These are phyloP conservation scores for Ceratocystis cubensis DNA, from an alignment of 2,329 filamentous ascomycete genomes.

Conservation along the genomic window DNA sequence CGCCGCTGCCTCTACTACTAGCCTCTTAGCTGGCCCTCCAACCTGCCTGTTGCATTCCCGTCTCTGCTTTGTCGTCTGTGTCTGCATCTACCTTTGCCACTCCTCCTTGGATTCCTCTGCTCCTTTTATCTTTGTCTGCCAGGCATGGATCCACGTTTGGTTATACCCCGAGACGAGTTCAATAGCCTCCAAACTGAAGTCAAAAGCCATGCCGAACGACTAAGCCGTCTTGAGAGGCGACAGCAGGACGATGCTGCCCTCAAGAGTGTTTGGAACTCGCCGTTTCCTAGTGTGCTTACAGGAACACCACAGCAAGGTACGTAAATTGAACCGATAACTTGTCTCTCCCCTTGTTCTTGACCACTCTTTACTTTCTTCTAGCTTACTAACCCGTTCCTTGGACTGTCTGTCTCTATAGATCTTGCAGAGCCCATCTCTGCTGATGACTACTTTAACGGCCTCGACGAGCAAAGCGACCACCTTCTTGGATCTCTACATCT, in stretches of 20 bases:
- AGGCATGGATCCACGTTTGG: conserved; percentile 54
- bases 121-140: not conserved
- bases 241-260: conserved; percentile 54
- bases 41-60: not conserved
- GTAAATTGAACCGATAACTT: not conserved
- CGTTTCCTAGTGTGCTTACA: conserved; percentile 74
- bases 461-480: conserved; percentile 75
- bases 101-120: not conserved
- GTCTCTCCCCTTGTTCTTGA: not conserved
- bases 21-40: not conserved
- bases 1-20: not conserved
- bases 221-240: conserved; percentile 51
- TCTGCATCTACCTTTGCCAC: not conserved
- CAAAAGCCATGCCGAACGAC: conserved; percentile 52
- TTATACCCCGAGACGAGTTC: conserved; percentile 49
- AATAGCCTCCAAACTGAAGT: conserved; percentile 59
- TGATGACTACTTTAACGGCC: conserved; percentile 77
- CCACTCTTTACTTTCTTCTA: not conserved
- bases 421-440: conserved; percentile 28
- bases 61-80: not conserved
- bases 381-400: conserved; percentile 2
- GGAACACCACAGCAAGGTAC: conserved; percentile 78
- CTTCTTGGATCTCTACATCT: conserved; percentile 71
- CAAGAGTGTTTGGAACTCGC: conserved; percentile 88
- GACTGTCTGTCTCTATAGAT: not conserved